phyloP scores from a whole-genome alignment of 768 basidiomycete genomes.

The Podaxis mareebaensis region DNA sequence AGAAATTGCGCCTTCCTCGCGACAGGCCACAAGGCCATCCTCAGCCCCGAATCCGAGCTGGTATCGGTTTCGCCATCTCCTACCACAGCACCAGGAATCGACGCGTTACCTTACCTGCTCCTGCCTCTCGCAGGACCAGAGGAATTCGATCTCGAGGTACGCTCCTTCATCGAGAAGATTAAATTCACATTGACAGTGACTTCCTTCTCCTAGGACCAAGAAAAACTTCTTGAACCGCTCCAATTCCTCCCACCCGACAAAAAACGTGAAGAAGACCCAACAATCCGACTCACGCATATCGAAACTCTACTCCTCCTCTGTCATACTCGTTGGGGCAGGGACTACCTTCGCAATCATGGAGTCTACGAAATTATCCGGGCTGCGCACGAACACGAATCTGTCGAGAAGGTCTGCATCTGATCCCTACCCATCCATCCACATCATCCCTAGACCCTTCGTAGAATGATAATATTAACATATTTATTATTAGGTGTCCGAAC shows the following conservation, averaged over 20 bases:
- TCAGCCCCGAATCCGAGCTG: slow-evolving; percentile 60
- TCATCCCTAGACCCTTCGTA: background rate
- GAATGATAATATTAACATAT: background rate
- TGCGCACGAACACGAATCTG: slow-evolving; percentile 75
- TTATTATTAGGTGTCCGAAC: slow-evolving; percentile 70
- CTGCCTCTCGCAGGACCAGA: slow-evolving; percentile 94
- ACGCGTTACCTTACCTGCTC: slow-evolving; percentile 81
- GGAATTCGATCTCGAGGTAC: slow-evolving; percentile 89
- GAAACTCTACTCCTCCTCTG: slow-evolving; percentile 89
- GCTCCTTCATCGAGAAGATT: slow-evolving; percentile 14
- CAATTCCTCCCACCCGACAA: slow-evolving; percentile 91
- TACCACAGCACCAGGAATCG: slow-evolving; percentile 70
- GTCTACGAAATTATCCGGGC: slow-evolving; percentile 85
- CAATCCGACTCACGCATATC: slow-evolving; percentile 78
- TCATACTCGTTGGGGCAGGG: slow-evolving; percentile 86
- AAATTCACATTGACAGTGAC: background rate
- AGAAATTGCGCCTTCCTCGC: slow-evolving; percentile 82
- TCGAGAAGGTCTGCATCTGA: slow-evolving; percentile 61
- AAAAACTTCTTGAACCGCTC: slow-evolving; percentile 76
- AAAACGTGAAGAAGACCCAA: slow-evolving; percentile 74
- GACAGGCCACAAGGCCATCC: slow-evolving; percentile 67
- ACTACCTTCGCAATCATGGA: slow-evolving; percentile 75
- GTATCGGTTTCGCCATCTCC: slow-evolving; percentile 61
- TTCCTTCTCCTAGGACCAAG: slow-evolving; percentile 65
- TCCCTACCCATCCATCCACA: background rate